Evolutionary conservation across 257 asterid species (phyloP).

Genomic region (Salvia hispanica): DNA sequence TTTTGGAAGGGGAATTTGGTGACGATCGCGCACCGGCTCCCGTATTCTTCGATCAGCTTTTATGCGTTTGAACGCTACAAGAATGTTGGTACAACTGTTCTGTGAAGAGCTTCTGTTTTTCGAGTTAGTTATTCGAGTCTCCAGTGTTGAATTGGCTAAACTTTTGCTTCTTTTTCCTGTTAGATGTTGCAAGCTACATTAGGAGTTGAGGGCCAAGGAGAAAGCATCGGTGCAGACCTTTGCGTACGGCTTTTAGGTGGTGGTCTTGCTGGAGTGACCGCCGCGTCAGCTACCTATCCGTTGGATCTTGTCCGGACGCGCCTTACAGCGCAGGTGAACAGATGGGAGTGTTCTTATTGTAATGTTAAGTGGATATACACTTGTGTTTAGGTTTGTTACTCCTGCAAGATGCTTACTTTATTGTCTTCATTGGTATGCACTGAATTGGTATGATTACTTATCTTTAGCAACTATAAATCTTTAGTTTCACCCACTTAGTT

Average conservation of each 20-base stretch:
- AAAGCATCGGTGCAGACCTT: conserved; percentile 60
- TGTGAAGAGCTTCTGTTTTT: conserved; percentile 29
- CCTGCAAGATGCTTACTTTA: not conserved
- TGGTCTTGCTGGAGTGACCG: conserved; percentile 88
- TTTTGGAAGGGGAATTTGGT: conserved; percentile 94
- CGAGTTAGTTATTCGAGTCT: not conserved
- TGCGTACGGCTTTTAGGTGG: conserved; percentile 78
- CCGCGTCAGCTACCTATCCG: conserved; percentile 83
- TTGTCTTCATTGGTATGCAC: conserved; percentile 1
- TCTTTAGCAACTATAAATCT: not conserved
- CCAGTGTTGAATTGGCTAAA: conserved; percentile 20
- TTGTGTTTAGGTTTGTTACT: not conserved
- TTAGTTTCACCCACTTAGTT: conserved; percentile 19
- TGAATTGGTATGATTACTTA: not conserved
- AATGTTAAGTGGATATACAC: not conserved
- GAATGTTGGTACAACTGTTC: conserved; percentile 80
- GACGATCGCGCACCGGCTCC: conserved; percentile 81
- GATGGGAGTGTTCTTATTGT: conserved; percentile 8
- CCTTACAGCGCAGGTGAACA: conserved; percentile 69
- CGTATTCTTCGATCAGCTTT: conserved; percentile 83
- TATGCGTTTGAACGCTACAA: conserved; percentile 81
- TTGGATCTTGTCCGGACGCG: conserved; percentile 87
- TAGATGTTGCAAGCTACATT: conserved; percentile 55
- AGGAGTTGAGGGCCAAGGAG: conserved; percentile 65
- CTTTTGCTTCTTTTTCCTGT: not conserved